Base-by-base conservation (phyloP, 441 rosid genomes). In the Viola pubescens region DNA sequence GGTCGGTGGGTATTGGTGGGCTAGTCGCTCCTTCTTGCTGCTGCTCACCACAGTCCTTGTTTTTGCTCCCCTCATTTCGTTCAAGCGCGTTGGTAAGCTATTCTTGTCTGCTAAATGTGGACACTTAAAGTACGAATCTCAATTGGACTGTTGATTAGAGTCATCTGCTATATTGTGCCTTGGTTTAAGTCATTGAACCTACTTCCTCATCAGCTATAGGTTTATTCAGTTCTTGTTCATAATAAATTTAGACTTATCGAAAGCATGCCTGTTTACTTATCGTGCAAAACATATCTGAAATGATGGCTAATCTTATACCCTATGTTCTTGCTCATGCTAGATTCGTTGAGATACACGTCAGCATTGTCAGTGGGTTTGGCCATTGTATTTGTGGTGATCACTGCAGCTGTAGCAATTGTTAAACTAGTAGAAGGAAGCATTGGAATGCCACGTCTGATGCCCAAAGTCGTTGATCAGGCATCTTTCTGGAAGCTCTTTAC, bases 401-500 rank as follows among this genome's bases (percentile, higher is more conserved):
- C 81, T 50, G 85, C 83, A 0, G 91, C 76, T 56, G 76, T 85
- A 6, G 68, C 75, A 0, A 61, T 78, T 48, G 64, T 72, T 39
- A 85, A 81, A 72, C 40, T 79, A 59, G 49, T 60, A 4, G 75
- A 76, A 58, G 83, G 82, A 57, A 64, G 78, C 62, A 65, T 76
- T 56, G 63, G 63, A 56, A 72, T 81, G 81, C 88, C 87, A 6
- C 73, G 68, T 16, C 62, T 85, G 70, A 60, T 78, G 72, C 85
- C 91, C 7, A 41, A 78, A 64, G 56, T 82, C 42, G 62, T n/a
- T 0, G 75, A 78, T 45, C 86, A 81, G 68, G 73, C 79, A 6
- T 81, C 86, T 0, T 82, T 82, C 59, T 82, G 88, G 87, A 81
- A 82, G 72, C 80, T 85, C 56, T 82, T 81, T 60, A 85, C 88